phyloP scores from a whole-genome alignment of 208 protist species.

The Sergeia podlipaevii region DNA sequence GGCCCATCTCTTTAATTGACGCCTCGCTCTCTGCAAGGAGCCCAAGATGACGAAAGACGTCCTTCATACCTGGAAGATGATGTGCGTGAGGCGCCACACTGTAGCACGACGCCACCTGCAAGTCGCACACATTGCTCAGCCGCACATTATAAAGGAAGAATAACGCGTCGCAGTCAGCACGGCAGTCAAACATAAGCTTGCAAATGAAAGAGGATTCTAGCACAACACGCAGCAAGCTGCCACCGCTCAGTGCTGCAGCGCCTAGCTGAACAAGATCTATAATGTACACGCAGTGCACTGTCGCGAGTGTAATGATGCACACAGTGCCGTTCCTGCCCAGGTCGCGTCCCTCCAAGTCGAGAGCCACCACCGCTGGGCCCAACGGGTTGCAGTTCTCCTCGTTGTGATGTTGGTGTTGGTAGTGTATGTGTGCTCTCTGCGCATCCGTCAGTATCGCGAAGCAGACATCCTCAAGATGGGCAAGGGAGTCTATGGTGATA shows the following conservation, averaged over 20 bases:
- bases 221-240: slow-evolving; percentile 18
- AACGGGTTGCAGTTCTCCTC: slow-evolving; percentile 11
- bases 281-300: slow-evolving; percentile 38
- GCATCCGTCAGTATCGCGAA: neutral
- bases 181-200: slow-evolving; percentile 74
- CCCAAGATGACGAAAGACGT: slow-evolving; percentile 26
- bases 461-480: neutral
- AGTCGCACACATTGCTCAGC: slow-evolving; percentile 43
- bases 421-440: no score
- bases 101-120: slow-evolving; percentile 41
- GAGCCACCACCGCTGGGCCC: slow-evolving; percentile 15
- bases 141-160: slow-evolving; percentile 49
- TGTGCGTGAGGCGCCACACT: slow-evolving; percentile 13
- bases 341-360: slow-evolving; percentile 49
- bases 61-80: slow-evolving; percentile 50
- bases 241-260: slow-evolving; percentile 12
- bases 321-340: slow-evolving; percentile 37
- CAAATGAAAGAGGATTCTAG: slow-evolving; percentile 29
- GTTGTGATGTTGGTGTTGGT: neutral
- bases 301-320: slow-evolving; percentile 63
- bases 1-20: slow-evolving; percentile 33
- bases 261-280: slow-evolving; percentile 54
- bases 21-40: slow-evolving; percentile 31
- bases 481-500: neutral
- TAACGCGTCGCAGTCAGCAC: slow-evolving; percentile 50